Percentiles rank a stretch among this genome's conserved stretches.
These are phyloP conservation scores for Rhododendron ovatum DNA, from an alignment of 148 eudicot genomes.

Conservation along the genomic window DNA sequence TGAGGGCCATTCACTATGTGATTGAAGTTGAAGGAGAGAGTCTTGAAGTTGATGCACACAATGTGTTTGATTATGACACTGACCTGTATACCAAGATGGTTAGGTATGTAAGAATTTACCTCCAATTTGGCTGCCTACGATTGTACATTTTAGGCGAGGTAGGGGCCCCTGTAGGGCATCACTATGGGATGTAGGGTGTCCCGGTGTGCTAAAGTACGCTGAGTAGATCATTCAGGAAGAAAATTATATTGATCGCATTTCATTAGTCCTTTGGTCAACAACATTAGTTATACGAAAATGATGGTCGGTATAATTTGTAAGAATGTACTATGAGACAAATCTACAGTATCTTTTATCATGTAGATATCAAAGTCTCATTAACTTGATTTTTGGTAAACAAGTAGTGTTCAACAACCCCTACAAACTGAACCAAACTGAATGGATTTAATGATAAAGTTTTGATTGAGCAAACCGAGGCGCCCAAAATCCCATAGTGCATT, in stretches of 20 bases:
- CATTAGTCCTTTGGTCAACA: background rate
- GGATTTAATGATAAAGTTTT: background rate
- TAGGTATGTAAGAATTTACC: constrained; percentile 17
- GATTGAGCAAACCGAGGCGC: background rate
- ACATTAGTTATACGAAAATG: background rate
- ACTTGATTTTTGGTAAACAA: background rate
- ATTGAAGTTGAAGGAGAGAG: constrained; percentile 83
- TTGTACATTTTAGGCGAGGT: background rate
- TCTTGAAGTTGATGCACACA: constrained; percentile 84
- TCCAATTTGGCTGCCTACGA: background rate
- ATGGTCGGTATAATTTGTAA: background rate
- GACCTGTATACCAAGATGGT: constrained; percentile 94
- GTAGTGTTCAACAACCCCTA: background rate
- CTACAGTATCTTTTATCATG: background rate
- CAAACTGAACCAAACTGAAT: background rate
- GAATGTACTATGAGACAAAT: background rate
- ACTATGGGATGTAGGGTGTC: background rate
- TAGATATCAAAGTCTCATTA: background rate
- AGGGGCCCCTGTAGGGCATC: background rate
- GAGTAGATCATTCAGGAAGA: background rate
- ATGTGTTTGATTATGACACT: constrained; percentile 81
- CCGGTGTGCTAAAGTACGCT: background rate
- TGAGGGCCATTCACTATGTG: constrained; percentile 63
- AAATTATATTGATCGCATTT: no score
- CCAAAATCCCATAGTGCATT: background rate